Conservation (phyloP, 495 filamentous ascomycete species). For the Tricharina praecox region DNA sequence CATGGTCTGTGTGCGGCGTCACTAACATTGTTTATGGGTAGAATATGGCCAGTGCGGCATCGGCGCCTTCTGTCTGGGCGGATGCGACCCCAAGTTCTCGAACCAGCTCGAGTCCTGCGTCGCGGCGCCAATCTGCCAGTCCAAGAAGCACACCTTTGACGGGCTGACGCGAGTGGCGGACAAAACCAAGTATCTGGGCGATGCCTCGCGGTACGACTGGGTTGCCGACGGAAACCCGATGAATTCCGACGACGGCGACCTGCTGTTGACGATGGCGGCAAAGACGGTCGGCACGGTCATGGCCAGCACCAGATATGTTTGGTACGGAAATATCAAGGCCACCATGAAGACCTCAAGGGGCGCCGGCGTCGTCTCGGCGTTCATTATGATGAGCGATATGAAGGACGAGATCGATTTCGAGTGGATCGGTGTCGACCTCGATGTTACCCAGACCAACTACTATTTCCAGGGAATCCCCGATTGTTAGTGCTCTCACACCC, state of each 20-base stretch:
- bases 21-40: conserved; percentile 26
- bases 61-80: conserved; percentile 88
- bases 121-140: conserved; percentile 67
- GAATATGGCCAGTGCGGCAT: conserved; percentile 84
- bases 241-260: conserved; percentile 35
- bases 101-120: conserved; percentile 68
- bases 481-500: conserved; percentile 45
- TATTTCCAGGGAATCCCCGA: conserved; percentile 89
- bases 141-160: conserved; percentile 51
- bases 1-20: background rate
- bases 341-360: conserved; percentile 74
- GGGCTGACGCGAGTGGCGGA: conserved; percentile 48
- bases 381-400: conserved; percentile 83
- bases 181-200: conserved; percentile 71
- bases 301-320: conserved; percentile 76
- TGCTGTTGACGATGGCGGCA: conserved; percentile 74
- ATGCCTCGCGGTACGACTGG: conserved; percentile 65
- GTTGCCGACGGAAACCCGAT: conserved; percentile 63
- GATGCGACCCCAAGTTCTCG: conserved; percentile 76
- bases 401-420: conserved; percentile 98
- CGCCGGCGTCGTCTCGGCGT: conserved; percentile 79
- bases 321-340: conserved; percentile 87
- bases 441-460: conserved; percentile 75
- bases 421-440: conserved; percentile 68
- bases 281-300: conserved; percentile 74